Conservation (phyloP, 768 basidiomycete species). For the Termitomyces sp. region DNA sequence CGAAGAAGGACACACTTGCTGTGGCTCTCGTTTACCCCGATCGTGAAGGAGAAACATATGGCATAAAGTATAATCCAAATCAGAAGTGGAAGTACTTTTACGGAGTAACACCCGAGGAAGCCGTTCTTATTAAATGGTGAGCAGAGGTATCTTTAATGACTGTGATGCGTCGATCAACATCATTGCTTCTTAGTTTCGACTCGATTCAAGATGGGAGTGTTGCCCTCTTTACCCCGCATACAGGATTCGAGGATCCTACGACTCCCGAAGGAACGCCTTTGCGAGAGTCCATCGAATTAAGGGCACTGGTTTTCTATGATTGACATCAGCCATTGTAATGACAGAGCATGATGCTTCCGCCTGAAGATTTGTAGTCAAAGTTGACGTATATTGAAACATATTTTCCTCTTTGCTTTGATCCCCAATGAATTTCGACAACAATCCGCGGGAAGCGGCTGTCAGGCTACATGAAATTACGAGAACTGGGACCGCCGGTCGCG, state of each 20-base stretch:
- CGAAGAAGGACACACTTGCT: slow-evolving; percentile 38
- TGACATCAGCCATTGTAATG: slow-evolving; percentile 10
- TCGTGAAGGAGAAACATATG: slow-evolving; percentile 49
- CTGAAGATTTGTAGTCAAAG: not conserved
- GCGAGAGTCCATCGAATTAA: slow-evolving; percentile 50
- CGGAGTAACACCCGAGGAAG: slow-evolving; percentile 46
- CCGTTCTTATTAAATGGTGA: slow-evolving; percentile 53
- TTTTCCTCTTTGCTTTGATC: not conserved
- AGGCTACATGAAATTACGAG: not conserved
- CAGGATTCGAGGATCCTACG: slow-evolving; percentile 45
- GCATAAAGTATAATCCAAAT: slow-evolving; percentile 40
- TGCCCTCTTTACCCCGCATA: slow-evolving; percentile 49
- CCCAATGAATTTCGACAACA: not conserved
- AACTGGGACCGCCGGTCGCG: not conserved
- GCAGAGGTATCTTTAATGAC: slow-evolving; percentile 9
- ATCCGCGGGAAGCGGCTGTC: too few relatives aligned
- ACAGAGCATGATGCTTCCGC: not conserved
- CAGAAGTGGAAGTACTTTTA: slow-evolving; percentile 52
- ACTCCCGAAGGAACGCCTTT: slow-evolving; percentile 40
- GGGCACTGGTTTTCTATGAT: slow-evolving; percentile 53
- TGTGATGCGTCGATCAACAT: not conserved
- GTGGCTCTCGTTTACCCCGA: slow-evolving; percentile 46
- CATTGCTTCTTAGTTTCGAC: slow-evolving; percentile 29
- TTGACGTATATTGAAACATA: not conserved
- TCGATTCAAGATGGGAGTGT: slow-evolving; percentile 38